Percentiles rank a stretch among this genome's conserved stretches.
phyloP scores from a whole-genome alignment of 352 stramenopile species.

The Phytophthora citricola region DNA sequence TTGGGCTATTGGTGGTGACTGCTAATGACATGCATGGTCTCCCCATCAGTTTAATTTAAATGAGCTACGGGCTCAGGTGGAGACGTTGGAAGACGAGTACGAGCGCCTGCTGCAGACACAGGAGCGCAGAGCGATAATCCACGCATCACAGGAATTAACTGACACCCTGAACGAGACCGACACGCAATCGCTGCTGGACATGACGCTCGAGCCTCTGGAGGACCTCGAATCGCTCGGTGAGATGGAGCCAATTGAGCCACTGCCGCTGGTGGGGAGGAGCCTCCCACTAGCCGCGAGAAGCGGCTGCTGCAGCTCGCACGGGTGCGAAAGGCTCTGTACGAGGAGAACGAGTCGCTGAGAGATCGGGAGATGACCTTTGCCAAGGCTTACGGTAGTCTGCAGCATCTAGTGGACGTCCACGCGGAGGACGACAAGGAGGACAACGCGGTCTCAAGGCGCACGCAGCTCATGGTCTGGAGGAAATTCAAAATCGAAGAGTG shows the following conservation, averaged over 20 bases:
- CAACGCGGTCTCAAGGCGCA: constrained; percentile 22
- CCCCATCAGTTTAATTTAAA: constrained; percentile 49
- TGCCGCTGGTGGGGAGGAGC: constrained; percentile 17
- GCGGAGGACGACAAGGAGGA: constrained; percentile 31
- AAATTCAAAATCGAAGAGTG: constrained; percentile 54
- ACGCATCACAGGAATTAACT: constrained; percentile 19
- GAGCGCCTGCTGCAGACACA: constrained; percentile 45
- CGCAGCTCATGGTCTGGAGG: constrained; percentile 45
- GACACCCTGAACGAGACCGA: constrained; percentile 23
- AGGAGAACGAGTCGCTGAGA: constrained; percentile 54
- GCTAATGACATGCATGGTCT: background rate
- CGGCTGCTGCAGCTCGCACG: constrained; percentile 41
- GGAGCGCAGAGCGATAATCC: constrained; percentile 21
- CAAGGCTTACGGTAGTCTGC: constrained; percentile 55
- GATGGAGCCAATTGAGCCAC: constrained; percentile 27
- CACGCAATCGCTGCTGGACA: constrained; percentile 31
- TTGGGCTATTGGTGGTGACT: too few species aligned
- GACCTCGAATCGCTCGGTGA: constrained; percentile 29
- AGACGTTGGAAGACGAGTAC: constrained; percentile 53
- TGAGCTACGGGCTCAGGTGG: constrained; percentile 52
- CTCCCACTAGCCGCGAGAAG: constrained; percentile 24
- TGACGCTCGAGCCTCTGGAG: constrained; percentile 31
- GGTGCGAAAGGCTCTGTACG: constrained; percentile 45
- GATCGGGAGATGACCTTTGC: constrained; percentile 43
- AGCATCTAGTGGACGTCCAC: constrained; percentile 53